Evolutionary conservation across 225 moss, liverwort and hornwort genomes (phyloP).

Genomic region (Antitrichia curtipendula): DNA sequence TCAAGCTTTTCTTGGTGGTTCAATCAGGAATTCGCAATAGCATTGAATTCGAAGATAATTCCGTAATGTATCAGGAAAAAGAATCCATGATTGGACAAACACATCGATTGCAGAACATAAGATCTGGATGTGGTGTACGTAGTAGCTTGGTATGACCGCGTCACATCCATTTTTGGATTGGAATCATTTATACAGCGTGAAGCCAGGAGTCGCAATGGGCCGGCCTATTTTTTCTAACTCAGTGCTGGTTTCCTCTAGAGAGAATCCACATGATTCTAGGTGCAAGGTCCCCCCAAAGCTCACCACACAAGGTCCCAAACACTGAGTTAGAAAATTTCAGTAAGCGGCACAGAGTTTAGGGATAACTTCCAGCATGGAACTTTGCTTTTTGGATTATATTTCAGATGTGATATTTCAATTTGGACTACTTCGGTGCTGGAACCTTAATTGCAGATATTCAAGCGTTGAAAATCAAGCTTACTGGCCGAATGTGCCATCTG

Average conservation of each 20-base stretch:
- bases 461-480: not conserved
- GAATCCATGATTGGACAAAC: not conserved
- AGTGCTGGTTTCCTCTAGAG: not conserved
- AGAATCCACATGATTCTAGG: not conserved
- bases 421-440: not conserved
- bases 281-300: not conserved
- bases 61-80: not conserved
- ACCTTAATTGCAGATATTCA: not conserved
- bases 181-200: not conserved
- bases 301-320: not conserved
- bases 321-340: not conserved
- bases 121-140: not conserved
- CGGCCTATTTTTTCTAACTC: not conserved
- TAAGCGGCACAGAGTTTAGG: not conserved
- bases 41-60: not conserved
- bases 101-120: not conserved
- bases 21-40: not conserved
- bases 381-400: not conserved
- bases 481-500: no score
- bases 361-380: not conserved
- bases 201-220: not conserved
- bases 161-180: not conserved
- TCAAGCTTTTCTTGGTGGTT: not conserved
- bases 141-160: not conserved
- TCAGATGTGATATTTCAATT: not conserved